phyloP scores from a whole-genome alignment of 306 rosid species.

The Lablab purpureus region DNA sequence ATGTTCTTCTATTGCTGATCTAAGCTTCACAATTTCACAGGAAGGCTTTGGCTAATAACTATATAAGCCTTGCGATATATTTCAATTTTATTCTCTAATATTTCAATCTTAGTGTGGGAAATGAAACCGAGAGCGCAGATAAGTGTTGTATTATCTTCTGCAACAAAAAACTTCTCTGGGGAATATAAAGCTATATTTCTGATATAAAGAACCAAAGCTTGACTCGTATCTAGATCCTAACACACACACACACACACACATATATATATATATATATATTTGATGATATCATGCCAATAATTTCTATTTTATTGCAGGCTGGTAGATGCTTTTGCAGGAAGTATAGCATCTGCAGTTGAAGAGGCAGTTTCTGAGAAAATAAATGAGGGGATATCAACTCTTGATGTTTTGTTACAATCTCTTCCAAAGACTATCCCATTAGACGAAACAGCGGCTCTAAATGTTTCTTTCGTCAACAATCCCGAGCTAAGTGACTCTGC shows the following conservation, averaged over 20 bases:
- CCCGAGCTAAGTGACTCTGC: constrained; percentile 74
- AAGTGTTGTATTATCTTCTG: background rate
- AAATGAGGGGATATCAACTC: constrained; percentile 65
- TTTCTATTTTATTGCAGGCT: constrained; percentile 59
- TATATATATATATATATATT: background rate
- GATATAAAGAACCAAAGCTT: background rate
- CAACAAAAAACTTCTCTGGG: constrained; percentile 3
- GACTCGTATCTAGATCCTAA: background rate
- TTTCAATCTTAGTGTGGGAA: constrained; percentile 2
- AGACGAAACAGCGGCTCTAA: constrained; percentile 61
- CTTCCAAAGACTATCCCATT: constrained; percentile 70
- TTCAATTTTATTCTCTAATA: constrained; percentile 9
- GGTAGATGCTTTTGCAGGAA: constrained; percentile 68
- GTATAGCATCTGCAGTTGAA: constrained; percentile 75
- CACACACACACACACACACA: no score
- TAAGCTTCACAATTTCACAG: background rate
- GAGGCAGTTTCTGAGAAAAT: constrained; percentile 65
- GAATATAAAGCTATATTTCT: constrained; percentile 17
- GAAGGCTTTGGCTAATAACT: background rate
- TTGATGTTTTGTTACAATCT: constrained; percentile 64
- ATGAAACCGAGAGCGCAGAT: background rate
- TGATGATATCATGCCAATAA: background rate
- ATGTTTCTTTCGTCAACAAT: constrained; percentile 67
- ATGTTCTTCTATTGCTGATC: constrained; percentile 23
- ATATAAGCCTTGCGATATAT: background rate